Conservation (phyloP, 164 flowering plant genomes). For the Chimonanthus praecox region DNA sequence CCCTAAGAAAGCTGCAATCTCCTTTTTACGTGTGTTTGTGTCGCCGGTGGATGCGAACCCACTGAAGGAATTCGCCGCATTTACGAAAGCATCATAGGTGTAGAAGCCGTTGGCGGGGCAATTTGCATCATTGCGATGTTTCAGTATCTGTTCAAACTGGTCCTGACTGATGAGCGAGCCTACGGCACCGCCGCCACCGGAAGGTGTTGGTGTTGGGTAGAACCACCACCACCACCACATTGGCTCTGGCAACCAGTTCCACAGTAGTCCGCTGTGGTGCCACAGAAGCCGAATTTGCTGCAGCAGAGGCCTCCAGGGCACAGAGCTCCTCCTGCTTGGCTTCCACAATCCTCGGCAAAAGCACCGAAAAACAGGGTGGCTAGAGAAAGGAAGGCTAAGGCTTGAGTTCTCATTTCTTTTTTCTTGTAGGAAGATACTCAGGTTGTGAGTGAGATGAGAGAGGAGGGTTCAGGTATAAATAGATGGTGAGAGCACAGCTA, state of each 20-base stretch:
- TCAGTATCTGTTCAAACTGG: neutral
- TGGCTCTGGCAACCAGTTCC: conserved; percentile 4
- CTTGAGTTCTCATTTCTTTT: neutral
- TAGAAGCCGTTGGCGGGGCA: conserved; percentile 21
- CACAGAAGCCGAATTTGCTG: conserved; percentile 6
- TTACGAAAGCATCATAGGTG: conserved; percentile 39
- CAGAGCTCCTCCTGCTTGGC: neutral
- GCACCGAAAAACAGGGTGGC: neutral
- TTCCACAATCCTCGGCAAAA: conserved; percentile 4
- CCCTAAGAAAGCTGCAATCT: conserved; percentile 15
- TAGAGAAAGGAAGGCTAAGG: neutral
- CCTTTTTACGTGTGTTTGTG: conserved; percentile 14
- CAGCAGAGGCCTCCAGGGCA: conserved; percentile 7
- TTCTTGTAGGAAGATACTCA: neutral
- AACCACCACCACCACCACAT: neutral
- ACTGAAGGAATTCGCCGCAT: conserved; percentile 30
- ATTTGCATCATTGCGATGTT: neutral
- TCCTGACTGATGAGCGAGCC: neutral
- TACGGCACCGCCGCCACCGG: neutral
- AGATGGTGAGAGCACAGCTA: neutral
- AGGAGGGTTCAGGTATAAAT: neutral
- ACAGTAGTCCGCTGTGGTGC: conserved; percentile 1
- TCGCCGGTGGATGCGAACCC: conserved; percentile 37
- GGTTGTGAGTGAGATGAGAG: neutral
- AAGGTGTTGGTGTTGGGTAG: neutral